These are phyloP conservation scores for Coemansia brasiliensis DNA, from an alignment of 192 early-diverging fungal genomes.

Conservation along the genomic window DNA sequence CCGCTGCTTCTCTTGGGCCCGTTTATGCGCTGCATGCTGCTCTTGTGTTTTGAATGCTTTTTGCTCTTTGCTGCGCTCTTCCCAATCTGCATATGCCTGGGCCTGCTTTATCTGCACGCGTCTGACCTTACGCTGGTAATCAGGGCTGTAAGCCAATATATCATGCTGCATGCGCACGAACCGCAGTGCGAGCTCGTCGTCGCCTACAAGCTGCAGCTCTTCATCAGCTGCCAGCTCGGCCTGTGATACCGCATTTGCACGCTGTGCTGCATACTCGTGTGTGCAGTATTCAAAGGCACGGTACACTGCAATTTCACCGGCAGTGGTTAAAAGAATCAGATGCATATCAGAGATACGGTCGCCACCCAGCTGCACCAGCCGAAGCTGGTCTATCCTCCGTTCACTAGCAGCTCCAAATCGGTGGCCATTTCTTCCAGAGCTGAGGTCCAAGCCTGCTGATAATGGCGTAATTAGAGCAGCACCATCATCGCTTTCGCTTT, in stretches of 20 bases:
- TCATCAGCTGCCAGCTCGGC: neutral
- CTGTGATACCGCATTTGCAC: neutral
- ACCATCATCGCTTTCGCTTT: conserved; percentile 12
- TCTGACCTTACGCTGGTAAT: conserved; percentile 40
- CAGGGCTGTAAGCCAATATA: conserved; percentile 42
- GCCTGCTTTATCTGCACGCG: conserved; percentile 22
- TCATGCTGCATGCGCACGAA: conserved; percentile 36
- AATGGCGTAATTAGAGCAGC: neutral
- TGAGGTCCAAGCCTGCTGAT: too few relatives aligned
- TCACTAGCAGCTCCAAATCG: neutral
- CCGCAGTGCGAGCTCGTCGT: conserved; percentile 27
- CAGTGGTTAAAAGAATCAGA: conserved; percentile 27
- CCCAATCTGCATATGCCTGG: conserved; percentile 32
- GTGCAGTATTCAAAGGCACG: conserved; percentile 37
- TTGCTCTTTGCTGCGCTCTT: conserved; percentile 15
- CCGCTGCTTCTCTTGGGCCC: conserved; percentile 18
- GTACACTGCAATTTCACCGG: conserved; percentile 46
- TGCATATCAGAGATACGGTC: conserved; percentile 19
- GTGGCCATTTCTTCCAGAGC: too few relatives aligned
- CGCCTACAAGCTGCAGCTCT: conserved; percentile 2
- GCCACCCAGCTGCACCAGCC: conserved; percentile 42
- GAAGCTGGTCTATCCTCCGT: conserved; percentile 28
- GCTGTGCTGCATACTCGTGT: conserved; percentile 16
- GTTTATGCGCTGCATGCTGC: conserved; percentile 12
- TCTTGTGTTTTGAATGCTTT: conserved; percentile 9